Base-by-base conservation (phyloP, 768 basidiomycete species). In the Lyophyllum decastes region DNA sequence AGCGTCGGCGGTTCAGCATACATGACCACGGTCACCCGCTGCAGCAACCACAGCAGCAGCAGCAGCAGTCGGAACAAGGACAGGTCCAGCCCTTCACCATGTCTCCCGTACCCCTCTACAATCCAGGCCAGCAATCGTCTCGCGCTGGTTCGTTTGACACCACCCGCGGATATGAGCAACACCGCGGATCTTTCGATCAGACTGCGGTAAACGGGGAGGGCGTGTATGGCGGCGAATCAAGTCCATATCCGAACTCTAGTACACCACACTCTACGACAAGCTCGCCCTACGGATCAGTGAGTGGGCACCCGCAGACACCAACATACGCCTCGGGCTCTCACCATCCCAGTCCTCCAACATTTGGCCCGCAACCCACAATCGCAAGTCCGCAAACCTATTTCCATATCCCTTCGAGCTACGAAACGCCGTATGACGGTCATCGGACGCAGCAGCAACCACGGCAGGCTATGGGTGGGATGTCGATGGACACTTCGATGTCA, bases 171-270 rank as follows among this genome's bases (percentile, higher is more conserved):
- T 68, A 61, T 41, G 68, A 70, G 2, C 63, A 63, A 40, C 43
- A 55, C 12, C 52, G 40, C 24, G 46, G 60, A n/a, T 64, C 64
- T 14, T 64, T 64, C 26, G 58, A 61, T 35, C 53, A 51, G 22
- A 47, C 43, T 16, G 40, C 55, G 8, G 33, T 33, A n/a, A 46
- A 22, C 9, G 53, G 41, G 22, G 61, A 57, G 4, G 52, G 34
- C 1, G 21, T 30, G 0, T 58, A 51, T 21, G 38, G 27, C 41
- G 59, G 64, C 25, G 46, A 47, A 22, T 61, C 64, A 11, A 72
- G 70, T 55, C 73, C 71, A 1, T 73, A 68, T 52, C 61, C 70
- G 16, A 69, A 59, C n/a, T 62, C 69, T 30, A 65, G 60, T 25
- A 54, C 61, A 2, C 60, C 61, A 16, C 48, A 66, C 11, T 73